A percentile compares a stretch with the other conserved stretches of the same genome.
These are phyloP conservation scores for Pseudomonodictys pantanalensis DNA, from an alignment of 495 filamentous ascomycete species.

Conservation along the genomic window DNA sequence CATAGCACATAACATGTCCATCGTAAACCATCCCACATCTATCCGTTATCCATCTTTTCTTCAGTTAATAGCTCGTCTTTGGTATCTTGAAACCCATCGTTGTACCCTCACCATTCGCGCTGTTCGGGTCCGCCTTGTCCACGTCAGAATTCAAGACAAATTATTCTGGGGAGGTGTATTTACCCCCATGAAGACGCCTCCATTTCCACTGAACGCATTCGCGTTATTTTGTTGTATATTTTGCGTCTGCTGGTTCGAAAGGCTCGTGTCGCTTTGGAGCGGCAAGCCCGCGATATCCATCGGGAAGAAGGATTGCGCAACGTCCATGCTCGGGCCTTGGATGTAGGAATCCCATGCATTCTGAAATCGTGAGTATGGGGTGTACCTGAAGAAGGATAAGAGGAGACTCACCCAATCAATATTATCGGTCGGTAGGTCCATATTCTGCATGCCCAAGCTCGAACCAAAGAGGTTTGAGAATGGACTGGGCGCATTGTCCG, in stretches of 20 bases:
- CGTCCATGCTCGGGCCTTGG: conserved; percentile 39
- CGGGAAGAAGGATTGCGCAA: conserved; percentile 36
- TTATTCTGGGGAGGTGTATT: conserved; percentile 2
- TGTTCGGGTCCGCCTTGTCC: conserved; percentile 9
- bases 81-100: conserved; percentile 27
- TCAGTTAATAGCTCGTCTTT: conserved; percentile 1
- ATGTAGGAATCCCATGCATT: conserved; percentile 46
- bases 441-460: conserved; percentile 48
- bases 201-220: conserved; percentile 22
- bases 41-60: no score
- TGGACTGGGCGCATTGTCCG: conserved; percentile 39
- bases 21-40: no score
- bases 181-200: conserved; percentile 33
- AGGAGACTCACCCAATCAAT: conserved; percentile 71
- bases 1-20: neutral
- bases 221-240: conserved; percentile 3
- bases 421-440: conserved; percentile 57
- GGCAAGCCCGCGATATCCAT: conserved; percentile 29
- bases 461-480: conserved; percentile 51
- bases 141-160: conserved; percentile 1
- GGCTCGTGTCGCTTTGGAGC: conserved; percentile 15
- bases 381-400: conserved; percentile 3
- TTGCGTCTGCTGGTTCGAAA: conserved; percentile 6
- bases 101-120: conserved; percentile 13
- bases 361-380: conserved; percentile 9